phyloP scores from a whole-genome alignment of 495 filamentous ascomycete genomes.

The Tricharina praecox region DNA sequence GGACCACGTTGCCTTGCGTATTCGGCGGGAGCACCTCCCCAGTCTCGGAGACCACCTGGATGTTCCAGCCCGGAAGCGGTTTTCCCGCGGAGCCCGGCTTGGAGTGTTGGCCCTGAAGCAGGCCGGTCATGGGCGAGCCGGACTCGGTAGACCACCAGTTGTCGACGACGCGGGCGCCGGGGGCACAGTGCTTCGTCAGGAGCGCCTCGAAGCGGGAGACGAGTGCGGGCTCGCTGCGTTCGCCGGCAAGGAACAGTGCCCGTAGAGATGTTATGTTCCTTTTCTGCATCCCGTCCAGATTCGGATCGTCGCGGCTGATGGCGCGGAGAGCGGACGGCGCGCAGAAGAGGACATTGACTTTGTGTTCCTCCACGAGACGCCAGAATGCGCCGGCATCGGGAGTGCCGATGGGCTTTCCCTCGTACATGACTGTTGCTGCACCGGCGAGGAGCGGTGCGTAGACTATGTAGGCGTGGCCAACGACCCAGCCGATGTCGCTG shows the following conservation, averaged over 20 bases:
- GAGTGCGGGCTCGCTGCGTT: conserved; percentile 76
- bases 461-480: conserved; percentile 70
- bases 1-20: conserved; percentile 81
- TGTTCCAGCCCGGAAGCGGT: conserved; percentile 79
- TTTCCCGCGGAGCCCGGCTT: conserved; percentile 80
- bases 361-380: conserved; percentile 69
- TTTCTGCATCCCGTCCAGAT: conserved; percentile 45
- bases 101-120: conserved; percentile 28
- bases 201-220: conserved; percentile 61
- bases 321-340: conserved; percentile 77
- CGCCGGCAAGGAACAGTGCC: conserved; percentile 73
- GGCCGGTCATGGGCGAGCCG: conserved; percentile 71
- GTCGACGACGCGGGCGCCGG: conserved; percentile 56
- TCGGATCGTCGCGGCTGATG: conserved; percentile 69
- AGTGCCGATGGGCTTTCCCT: conserved; percentile 83
- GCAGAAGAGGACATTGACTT: conserved; percentile 67
- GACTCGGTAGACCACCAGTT: conserved; percentile 97
- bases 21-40: conserved; percentile 49
- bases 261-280: conserved; percentile 50
- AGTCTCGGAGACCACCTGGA: conserved; percentile 62
- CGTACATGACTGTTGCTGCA: conserved; percentile 73
- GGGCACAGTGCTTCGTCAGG: conserved; percentile 43
- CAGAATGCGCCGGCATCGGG: conserved; percentile 77
- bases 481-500: conserved; percentile 49
- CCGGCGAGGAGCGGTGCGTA: conserved; percentile 73